These are phyloP conservation scores for Beauveria bassiana DNA, from an alignment of 2,329 filamentous ascomycete genomes.

Conservation along the genomic window DNA sequence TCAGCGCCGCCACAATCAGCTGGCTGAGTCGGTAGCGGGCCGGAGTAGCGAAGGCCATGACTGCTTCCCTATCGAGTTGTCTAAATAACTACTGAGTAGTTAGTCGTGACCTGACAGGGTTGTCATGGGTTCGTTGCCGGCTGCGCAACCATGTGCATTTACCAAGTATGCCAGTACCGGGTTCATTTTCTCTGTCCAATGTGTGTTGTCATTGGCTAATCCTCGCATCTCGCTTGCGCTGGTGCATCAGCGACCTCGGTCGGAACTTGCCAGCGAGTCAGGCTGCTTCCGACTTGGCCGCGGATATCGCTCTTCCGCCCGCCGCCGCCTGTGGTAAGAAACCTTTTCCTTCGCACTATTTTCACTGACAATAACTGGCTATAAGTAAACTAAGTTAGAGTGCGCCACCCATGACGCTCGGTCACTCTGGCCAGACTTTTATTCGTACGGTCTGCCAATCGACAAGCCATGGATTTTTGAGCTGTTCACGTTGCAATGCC, in stretches of 20 bases:
- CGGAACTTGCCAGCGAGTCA: slow-evolving; percentile 7
- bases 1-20: background rate
- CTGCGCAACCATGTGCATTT: background rate
- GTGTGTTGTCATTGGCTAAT: background rate
- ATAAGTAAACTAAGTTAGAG: too few species aligned
- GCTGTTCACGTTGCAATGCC: too few species aligned
- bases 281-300: background rate
- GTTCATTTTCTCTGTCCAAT: background rate
- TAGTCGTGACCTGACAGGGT: too few species aligned
- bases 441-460: too few species aligned
- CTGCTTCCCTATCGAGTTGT: too few species aligned
- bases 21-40: slow-evolving; percentile 5
- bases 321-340: background rate
- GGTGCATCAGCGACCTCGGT: background rate
- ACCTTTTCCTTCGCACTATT: background rate
- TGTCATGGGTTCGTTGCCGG: background rate
- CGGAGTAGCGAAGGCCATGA: background rate
- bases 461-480: too few species aligned
- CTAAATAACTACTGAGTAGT: too few species aligned
- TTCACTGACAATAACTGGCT: too few species aligned
- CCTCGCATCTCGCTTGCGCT: background rate
- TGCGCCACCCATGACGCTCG: background rate
- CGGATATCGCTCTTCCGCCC: background rate
- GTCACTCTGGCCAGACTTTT: too few species aligned
- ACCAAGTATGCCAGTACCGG: background rate